Conservation (phyloP, 306 rosid genomes). For the Malus asiatica region DNA sequence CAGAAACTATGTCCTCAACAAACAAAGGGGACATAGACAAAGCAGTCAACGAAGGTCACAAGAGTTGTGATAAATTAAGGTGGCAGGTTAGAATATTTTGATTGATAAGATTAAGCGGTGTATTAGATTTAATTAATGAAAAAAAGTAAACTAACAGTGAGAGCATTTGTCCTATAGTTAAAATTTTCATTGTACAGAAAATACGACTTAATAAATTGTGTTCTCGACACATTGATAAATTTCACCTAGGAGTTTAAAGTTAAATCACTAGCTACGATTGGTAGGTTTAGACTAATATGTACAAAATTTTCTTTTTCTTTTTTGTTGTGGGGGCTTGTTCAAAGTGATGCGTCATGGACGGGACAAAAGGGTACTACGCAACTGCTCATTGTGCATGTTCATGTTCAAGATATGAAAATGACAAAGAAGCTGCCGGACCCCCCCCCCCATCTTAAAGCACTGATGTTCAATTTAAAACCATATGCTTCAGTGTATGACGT, state of each 20-base stretch:
- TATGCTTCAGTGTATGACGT: too few relatives aligned
- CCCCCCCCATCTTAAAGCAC: neutral
- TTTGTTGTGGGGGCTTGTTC: neutral
- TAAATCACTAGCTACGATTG: neutral
- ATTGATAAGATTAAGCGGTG: neutral
- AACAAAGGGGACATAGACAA: neutral
- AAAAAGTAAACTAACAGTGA: too few relatives aligned
- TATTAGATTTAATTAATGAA: neutral
- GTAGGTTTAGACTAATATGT: neutral
- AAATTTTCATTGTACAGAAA: rapidly evolving
- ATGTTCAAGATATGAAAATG: neutral
- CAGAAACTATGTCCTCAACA: too few relatives aligned
- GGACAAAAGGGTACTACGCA: neutral
- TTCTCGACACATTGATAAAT: too few relatives aligned
- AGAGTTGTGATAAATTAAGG: conserved; percentile 4
- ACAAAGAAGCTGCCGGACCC: neutral
- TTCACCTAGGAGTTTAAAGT: neutral
- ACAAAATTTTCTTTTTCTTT: neutral
- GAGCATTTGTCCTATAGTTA: too few relatives aligned
- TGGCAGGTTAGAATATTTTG: neutral
- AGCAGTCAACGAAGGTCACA: neutral
- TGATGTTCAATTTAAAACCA: too few relatives aligned
- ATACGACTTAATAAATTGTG: too few relatives aligned
- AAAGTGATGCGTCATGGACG: neutral
- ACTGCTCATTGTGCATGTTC: neutral